Conservation (phyloP, 176 grass and related monocot genomes). For the Echinochloa phyllopogon region DNA sequence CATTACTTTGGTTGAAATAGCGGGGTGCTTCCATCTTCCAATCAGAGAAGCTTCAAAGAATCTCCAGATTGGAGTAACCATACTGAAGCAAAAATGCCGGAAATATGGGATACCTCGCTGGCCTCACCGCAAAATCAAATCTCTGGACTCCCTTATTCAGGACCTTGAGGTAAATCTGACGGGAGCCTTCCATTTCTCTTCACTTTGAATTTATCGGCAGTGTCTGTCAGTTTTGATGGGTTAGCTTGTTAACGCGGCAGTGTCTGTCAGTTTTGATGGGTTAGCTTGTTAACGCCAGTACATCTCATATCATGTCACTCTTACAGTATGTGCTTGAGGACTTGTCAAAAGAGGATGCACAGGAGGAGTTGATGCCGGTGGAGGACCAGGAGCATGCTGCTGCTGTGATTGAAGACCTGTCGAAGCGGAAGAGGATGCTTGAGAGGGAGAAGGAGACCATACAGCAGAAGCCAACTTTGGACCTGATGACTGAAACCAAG, state of each 20-base stretch:
- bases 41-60: slow-evolving; percentile 62
- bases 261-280: background rate
- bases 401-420: slow-evolving; percentile 32
- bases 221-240: background rate
- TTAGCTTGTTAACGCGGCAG: background rate
- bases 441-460: slow-evolving; percentile 65
- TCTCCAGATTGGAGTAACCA: slow-evolving; percentile 66
- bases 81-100: slow-evolving; percentile 77
- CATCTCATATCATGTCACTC: background rate
- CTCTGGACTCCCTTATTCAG: slow-evolving; percentile 60
- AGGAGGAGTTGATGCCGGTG: slow-evolving; percentile 39
- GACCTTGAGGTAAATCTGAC: slow-evolving; percentile 55
- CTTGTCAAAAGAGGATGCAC: background rate
- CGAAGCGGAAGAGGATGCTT: slow-evolving; percentile 59
- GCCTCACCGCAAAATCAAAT: slow-evolving; percentile 81
- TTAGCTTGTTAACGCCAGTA: slow-evolving; percentile 3
- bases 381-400: slow-evolving; percentile 35
- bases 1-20: slow-evolving; percentile 63
- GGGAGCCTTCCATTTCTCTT: background rate
- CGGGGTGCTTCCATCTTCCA: slow-evolving; percentile 70
- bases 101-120: slow-evolving; percentile 70
- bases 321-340: slow-evolving; percentile 41
- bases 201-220: background rate
- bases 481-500: slow-evolving; percentile 63
- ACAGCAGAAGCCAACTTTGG: slow-evolving; percentile 54